Base-by-base conservation (phyloP, 1,284 basidiomycete genomes). In the Bjerkandera adusta region DNA sequence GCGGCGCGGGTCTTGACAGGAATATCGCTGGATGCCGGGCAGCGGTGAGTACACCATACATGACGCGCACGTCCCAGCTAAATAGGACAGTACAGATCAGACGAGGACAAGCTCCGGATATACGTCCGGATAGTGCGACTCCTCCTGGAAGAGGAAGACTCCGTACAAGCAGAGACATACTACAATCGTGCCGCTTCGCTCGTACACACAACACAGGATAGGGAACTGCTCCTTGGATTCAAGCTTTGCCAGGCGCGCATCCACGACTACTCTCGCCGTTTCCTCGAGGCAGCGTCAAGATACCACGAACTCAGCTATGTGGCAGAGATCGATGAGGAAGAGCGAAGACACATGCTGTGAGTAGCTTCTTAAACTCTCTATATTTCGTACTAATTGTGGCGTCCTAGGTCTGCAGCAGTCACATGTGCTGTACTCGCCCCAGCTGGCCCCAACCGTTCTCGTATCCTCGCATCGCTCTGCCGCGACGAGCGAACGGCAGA, bases 341-440 rank as follows among this genome's bases (percentile, higher is more conserved):
- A 97, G 58, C 81, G 95, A 42, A 74, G 80, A 43, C 82, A 88
- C 38, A 91, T 93, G 74, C 77, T 97, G 88, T 92, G 61, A 63
- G 86, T 67, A 15, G 12, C 5, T n/a, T 33, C 20, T 12, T 8
- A 8, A n/a, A n/a, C 8, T n/a, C 8, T n/a, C 27, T 30, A 30
- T n/a, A 30, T 8, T 30, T 8, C 27, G 8, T 30, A n/a, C 8
- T 8, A 8, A 8, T 30, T 8, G 8, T 30, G 8, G 8, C 8
- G 27, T 30, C 26, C 3, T 60, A 96, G 92, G 16, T 77, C 85
- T 40, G 89, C 92, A 29, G 93, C 97, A 7, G 92, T 98, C 15
- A 95, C 92, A 0, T 96, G 94, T 58, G 92, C 92, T 5, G 92
- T 99, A 47, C 81, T 99, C n/a, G 94, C 95, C 1, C 95, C 96